Evolutionary conservation across 148 eudicot species (phyloP).

Genomic region (Mesembryanthemum crystallinum): DNA sequence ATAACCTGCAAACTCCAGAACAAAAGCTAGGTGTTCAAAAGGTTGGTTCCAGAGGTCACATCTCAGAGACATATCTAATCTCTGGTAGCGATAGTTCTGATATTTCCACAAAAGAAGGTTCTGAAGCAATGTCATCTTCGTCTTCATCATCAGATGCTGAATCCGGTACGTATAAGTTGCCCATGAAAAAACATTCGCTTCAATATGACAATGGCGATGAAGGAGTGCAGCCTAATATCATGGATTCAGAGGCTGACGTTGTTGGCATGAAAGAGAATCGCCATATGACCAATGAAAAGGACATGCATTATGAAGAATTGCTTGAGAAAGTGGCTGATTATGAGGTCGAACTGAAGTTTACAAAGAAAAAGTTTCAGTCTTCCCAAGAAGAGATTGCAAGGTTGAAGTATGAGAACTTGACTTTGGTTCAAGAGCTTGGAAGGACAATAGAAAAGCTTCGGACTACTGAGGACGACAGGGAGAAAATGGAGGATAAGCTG

Average conservation of each 20-base stretch:
- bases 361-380: conserved; percentile 43
- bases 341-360: conserved; percentile 42
- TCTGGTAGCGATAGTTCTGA: conserved; percentile 53
- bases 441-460: conserved; percentile 36
- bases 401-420: conserved; percentile 45
- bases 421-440: conserved; percentile 46
- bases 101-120: conserved; percentile 44
- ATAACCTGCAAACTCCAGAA: conserved; percentile 49
- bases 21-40: conserved; percentile 32
- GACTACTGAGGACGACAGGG: conserved; percentile 31
- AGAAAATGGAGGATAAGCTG: conserved; percentile 25
- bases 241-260: conserved; percentile 17
- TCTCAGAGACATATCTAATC: conserved; percentile 35
- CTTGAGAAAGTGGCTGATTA: conserved; percentile 41
- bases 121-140: conserved; percentile 42
- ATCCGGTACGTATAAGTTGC: conserved; percentile 44
- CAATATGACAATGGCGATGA: conserved; percentile 28
- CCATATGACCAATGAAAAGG: conserved; percentile 20
- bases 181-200: conserved; percentile 28
- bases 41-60: conserved; percentile 27
- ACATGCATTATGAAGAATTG: conserved; percentile 28
- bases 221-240: conserved; percentile 21
- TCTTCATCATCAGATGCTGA: conserved; percentile 68
- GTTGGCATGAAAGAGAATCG: conserved; percentile 23
- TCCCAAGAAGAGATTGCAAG: conserved; percentile 53